Evolutionary conservation across 2,329 filamentous ascomycete species (phyloP), one percentile per base, ranked within the genome.

Genomic region (Cordyceps cateniannulata): DNA sequence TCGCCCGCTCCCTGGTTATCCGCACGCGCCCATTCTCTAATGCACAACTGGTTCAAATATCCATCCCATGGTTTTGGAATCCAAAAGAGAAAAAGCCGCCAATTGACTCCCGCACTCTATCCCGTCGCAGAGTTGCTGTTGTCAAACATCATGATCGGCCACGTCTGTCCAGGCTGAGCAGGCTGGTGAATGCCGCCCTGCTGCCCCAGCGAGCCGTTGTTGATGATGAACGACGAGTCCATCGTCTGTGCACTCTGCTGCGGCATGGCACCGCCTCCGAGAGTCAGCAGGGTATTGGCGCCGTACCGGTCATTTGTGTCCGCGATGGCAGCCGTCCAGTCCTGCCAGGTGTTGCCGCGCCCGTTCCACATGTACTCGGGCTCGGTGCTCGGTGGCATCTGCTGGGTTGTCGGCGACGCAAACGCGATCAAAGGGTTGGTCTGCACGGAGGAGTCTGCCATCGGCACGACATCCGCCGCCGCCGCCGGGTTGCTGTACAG

Each of bases 281-380:
- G 70, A 1, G 76, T 79, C 63, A 83, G 70, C 14, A 83, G 70
- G 16, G 80, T 76, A 50, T 73, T 78, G 29, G 79, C 79, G 62
- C 77, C 78, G 68, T 78, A 82, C 25, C 78, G 74, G 49, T 81
- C 78, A 61, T 80, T 78, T 38, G 70, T 77, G 64, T 81, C 77
- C 38, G 77, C 75, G 29, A 84, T 78, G 58, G 80, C 79, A 0
- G 76, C 74, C 9, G 80, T 79, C 81, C 81, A 84, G 69, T 83
- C 78, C 18, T 81, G 76, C 81, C 81, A 84, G 0, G 79, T 74
- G 62, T 78, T 82, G 8, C 72, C 74, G 3, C 71, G 68, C 12
- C 64, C 63, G 40, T 69, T 69, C 72, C 69, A 76, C 64, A 73
- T 69, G 62, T 69, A 68, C n/a, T 72, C 70, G 5, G 69, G 57